Evolutionary conservation across 768 basidiomycete species (phyloP), one percentile per base, ranked within the genome.

Genomic region (Leccinum rimulosum): DNA sequence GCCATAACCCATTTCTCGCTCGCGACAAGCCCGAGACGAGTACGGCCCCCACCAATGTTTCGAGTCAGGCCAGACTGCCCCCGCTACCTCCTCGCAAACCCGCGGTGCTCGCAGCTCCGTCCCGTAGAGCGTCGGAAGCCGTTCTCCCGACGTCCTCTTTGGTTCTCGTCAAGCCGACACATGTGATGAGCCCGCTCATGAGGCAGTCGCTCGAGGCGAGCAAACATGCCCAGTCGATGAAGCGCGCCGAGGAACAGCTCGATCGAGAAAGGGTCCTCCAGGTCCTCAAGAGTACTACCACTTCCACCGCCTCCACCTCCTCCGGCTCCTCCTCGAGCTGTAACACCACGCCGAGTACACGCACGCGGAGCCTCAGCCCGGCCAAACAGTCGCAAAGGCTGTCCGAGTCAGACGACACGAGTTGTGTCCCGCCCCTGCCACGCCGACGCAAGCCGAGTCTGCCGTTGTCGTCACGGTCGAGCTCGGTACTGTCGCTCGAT

Each of bases 151-250:
- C 53, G 3, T 57, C 64, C 53, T 66, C 71, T 31, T 56, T 68
- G 27, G 67, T 61, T 60, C 75, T 62, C n/a, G 11, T 43, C 28
- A 73, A 57, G 30, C 65, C 73, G 3, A 58, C 61, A 3, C 86
- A 89, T 55, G 72, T 83, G 30, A 84, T 84, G 25, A 87, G 84
- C 11, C 79, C 81, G 0, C 74, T 89, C n/a, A 89, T 89, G 75
- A 81, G 82, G 59, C 89, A 91, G 70, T 85, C 84, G 22, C 74
- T 93, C 1, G 84, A 88, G 54, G 91, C 91, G 6, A 85, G 82
- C 58, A 88, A 89, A 66, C 81, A 83, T 0, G 90, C 83, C 1
- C 85, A 89, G 69, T 81, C 80, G 4, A 76, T 89, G 72, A 89
- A 90, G 71, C 82, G 82, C 51, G 85, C 83, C 0, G 86, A 91